These are phyloP conservation scores for Microsporum ferrugineum DNA, from an alignment of 2,329 filamentous ascomycete species.

Conservation along the genomic window DNA sequence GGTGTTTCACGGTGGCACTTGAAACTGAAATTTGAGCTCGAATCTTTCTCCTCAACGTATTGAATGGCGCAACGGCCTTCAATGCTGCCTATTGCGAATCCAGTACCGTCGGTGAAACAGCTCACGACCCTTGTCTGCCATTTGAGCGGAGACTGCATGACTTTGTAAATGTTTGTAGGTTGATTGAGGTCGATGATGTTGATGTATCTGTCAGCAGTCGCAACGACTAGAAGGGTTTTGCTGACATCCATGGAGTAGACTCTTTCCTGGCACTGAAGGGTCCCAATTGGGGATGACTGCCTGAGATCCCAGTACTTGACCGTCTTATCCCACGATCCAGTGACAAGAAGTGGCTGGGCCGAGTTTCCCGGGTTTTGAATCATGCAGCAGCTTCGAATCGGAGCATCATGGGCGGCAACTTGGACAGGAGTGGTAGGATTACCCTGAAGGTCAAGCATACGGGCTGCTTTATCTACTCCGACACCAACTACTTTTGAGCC, in stretches of 20 bases:
- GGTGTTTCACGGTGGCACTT: slow-evolving; percentile 89
- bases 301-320: slow-evolving; percentile 49
- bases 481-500: slow-evolving; percentile 78
- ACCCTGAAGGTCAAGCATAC: slow-evolving; percentile 66
- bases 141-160: slow-evolving; percentile 87
- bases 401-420: slow-evolving; percentile 73
- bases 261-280: slow-evolving; percentile 41
- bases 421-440: slow-evolving; percentile 48
- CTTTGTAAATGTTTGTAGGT: slow-evolving; percentile 89
- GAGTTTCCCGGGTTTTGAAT: slow-evolving; percentile 49
- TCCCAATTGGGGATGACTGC: slow-evolving; percentile 35
- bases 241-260: slow-evolving; percentile 83
- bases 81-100: slow-evolving; percentile 91
- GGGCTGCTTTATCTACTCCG: slow-evolving; percentile 82
- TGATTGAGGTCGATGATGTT: slow-evolving; percentile 86
- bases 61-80: slow-evolving; percentile 96
- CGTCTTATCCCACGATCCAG: slow-evolving; percentile 56
- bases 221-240: slow-evolving; percentile 78
- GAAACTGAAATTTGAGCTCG: slow-evolving; percentile 91
- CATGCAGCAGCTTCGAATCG: slow-evolving; percentile 67
- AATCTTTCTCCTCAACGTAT: slow-evolving; percentile 93
- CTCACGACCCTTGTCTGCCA: slow-evolving; percentile 95
- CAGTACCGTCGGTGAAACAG: slow-evolving; percentile 83
- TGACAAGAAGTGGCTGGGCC: slow-evolving; percentile 66
- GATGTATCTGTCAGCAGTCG: slow-evolving; percentile 90